Conservation (phyloP, 1,139 yeast genomes). For the Taphrina populina region DNA sequence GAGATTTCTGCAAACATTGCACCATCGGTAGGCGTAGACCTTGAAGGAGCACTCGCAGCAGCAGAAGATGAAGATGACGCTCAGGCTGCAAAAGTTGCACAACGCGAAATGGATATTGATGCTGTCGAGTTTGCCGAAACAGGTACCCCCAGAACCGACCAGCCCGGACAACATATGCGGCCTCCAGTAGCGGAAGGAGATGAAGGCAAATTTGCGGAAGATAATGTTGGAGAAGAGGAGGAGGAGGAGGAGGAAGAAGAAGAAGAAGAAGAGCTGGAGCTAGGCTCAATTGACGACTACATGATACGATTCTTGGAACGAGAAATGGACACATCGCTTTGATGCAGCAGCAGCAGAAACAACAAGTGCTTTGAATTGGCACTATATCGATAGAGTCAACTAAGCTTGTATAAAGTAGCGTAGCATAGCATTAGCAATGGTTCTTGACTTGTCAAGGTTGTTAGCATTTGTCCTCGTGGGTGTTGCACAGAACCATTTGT, state of each 20-base stretch:
- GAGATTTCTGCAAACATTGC: conserved; percentile 41
- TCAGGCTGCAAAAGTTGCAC: conserved; percentile 83
- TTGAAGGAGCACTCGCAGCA: conserved; percentile 73
- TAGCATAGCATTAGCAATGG: too few species aligned
- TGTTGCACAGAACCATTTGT: too few species aligned
- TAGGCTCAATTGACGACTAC: conserved; percentile 93
- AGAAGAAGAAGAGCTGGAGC: conserved; percentile 59
- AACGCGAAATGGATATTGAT: conserved; percentile 81
- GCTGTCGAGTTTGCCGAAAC: conserved; percentile 65
- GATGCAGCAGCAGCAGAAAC: too few species aligned
- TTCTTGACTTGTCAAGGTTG: too few species aligned
- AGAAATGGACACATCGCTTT: too few species aligned
- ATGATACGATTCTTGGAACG: conserved; percentile 83
- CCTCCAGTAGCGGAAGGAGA: background rate
- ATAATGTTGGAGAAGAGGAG: background rate
- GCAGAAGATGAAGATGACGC: conserved; percentile 98
- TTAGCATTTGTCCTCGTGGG: too few species aligned
- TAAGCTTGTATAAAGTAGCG: too few species aligned
- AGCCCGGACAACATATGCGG: background rate
- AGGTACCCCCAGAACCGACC: conserved; percentile 26
- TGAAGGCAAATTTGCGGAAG: too few species aligned
- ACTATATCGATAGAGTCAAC: too few species aligned
- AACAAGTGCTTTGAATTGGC: too few species aligned
- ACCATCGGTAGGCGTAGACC: conserved; percentile 44
- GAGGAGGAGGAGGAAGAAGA: conserved; percentile 37